Percentiles rank a stretch among this genome's conserved stretches.
phyloP scores from a whole-genome alignment of 768 basidiomycete species.

The Amanita muscaria region DNA sequence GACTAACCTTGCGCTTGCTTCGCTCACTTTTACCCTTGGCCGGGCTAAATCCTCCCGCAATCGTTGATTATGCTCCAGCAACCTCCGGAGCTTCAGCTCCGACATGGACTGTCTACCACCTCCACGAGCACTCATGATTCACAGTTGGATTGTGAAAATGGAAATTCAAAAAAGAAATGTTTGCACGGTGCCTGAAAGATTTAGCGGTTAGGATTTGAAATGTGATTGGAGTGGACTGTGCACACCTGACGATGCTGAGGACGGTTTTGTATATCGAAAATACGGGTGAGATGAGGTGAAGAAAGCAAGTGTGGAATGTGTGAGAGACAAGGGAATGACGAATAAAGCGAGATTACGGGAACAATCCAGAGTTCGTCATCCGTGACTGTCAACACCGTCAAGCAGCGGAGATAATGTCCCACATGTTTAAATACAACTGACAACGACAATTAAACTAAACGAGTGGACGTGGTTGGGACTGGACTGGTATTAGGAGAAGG shows the following conservation, averaged over 20 bases:
- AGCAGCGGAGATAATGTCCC: neutral
- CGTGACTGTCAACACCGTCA: neutral
- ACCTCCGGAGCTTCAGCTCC: constrained; percentile 90
- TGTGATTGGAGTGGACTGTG: too few relatives aligned
- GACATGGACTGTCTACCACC: constrained; percentile 86
- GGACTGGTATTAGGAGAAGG: constrained; percentile 16
- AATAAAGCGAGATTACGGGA: neutral
- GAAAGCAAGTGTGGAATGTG: neutral
- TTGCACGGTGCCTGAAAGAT: neutral
- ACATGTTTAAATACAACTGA: neutral
- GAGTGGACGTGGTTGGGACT: constrained; percentile 9
- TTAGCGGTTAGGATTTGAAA: too few relatives aligned
- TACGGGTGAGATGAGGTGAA: neutral
- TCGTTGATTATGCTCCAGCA: constrained; percentile 92
- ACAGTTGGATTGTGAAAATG: neutral
- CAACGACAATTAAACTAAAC: constrained; percentile 7
- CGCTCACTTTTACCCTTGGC: constrained; percentile 84
- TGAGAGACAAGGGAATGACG: neutral
- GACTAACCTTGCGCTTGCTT: constrained; percentile 74
- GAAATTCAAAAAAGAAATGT: neutral
- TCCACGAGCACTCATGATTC: constrained; percentile 47
- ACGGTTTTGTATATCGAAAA: too few relatives aligned
- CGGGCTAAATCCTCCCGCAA: constrained; percentile 84
- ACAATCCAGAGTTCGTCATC: too few relatives aligned
- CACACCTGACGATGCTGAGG: too few relatives aligned